phyloP scores from a whole-genome alignment of 2,329 filamentous ascomycete species.

The Zopfia rhizophila region DNA sequence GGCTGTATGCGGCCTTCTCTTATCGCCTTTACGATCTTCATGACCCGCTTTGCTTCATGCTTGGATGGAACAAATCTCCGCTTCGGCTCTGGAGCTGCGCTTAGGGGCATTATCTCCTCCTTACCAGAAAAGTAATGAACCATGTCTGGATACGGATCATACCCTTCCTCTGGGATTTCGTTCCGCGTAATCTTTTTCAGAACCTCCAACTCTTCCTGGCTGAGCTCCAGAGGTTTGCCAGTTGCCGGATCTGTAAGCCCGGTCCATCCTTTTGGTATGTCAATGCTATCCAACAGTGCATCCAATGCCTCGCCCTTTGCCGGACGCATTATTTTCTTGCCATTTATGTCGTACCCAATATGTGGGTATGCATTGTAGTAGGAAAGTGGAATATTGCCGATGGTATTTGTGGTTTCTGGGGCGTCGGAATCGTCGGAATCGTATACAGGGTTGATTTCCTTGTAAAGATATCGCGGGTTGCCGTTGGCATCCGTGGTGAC shows the following conservation, averaged over 20 bases:
- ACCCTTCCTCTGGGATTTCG: conserved; percentile 85
- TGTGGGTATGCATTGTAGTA: conserved; percentile 99
- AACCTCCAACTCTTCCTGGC: conserved; percentile 86
- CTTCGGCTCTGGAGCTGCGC: conserved; percentile 94
- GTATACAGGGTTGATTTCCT: conserved; percentile 93
- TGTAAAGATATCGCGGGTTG: conserved; percentile 88
- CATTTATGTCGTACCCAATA: conserved; percentile 98
- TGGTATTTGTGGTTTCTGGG: conserved; percentile 83
- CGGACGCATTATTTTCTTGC: conserved; percentile 96
- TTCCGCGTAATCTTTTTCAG: conserved; percentile 89
- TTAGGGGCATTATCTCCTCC: conserved; percentile 92
- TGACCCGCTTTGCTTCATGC: conserved; percentile 93
- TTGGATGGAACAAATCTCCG: conserved; percentile 95
- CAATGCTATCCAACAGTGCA: conserved; percentile 93
- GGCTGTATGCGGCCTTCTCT: conserved; percentile 93
- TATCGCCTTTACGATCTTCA: conserved; percentile 97
- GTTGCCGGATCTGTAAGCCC: conserved; percentile 93
- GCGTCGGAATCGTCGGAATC: conserved; percentile 95
- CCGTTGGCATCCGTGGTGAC: conserved; percentile 87
- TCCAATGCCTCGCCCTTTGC: conserved; percentile 94
- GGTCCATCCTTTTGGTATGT: conserved; percentile 97
- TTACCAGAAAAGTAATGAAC: conserved; percentile 94
- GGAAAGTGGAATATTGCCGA: conserved; percentile 90
- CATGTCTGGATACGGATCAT: conserved; percentile 92
- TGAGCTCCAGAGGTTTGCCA: conserved; percentile 90